Conservation (phyloP, 2,329 filamentous ascomycete species). For the Paraphaeosphaeria minitans region DNA sequence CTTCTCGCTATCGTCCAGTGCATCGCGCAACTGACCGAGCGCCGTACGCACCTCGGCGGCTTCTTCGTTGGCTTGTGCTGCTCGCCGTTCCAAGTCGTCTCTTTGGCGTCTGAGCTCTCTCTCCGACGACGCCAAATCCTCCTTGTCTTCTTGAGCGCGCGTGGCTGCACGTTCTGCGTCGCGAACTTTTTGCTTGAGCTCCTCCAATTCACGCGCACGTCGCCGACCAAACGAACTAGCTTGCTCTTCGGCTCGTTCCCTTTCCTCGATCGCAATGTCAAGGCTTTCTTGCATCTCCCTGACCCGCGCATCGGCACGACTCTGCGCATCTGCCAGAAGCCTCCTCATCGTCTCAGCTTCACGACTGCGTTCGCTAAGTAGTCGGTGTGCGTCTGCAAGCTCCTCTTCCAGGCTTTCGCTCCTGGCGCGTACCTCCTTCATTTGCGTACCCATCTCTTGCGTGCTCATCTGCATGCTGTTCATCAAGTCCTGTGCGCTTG, state of each 20-base stretch:
- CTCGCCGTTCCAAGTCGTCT: conserved; percentile 75
- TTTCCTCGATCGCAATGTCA: conserved; percentile 90
- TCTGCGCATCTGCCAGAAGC: conserved; percentile 83
- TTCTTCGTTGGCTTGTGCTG: conserved; percentile 73
- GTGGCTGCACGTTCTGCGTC: conserved; percentile 81
- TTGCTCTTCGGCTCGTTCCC: conserved; percentile 91
- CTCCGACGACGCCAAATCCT: conserved; percentile 75
- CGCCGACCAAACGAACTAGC: conserved; percentile 76
- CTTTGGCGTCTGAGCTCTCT: conserved; percentile 74
- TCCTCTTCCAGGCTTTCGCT: conserved; percentile 92
- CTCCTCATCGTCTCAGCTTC: conserved; percentile 95
- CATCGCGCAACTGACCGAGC: conserved; percentile 76
- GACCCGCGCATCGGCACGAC: conserved; percentile 77
- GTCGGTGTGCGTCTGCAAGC: conserved; percentile 81
- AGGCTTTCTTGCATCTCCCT: conserved; percentile 88
- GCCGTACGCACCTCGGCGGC: conserved; percentile 75
- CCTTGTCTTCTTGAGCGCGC: conserved; percentile 72
- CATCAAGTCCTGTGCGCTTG: conserved; percentile 81
- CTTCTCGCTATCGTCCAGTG: conserved; percentile 85
- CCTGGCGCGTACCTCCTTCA: conserved; percentile 84
- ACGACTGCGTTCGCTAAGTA: conserved; percentile 84
- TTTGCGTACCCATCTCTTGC: conserved; percentile 83
- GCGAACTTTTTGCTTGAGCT: conserved; percentile 76
- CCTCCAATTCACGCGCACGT: conserved; percentile 82
- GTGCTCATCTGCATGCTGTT: conserved; percentile 93